Conservation (phyloP, 2,329 filamentous ascomycete species). For the Neofusicoccum umdonicola region DNA sequence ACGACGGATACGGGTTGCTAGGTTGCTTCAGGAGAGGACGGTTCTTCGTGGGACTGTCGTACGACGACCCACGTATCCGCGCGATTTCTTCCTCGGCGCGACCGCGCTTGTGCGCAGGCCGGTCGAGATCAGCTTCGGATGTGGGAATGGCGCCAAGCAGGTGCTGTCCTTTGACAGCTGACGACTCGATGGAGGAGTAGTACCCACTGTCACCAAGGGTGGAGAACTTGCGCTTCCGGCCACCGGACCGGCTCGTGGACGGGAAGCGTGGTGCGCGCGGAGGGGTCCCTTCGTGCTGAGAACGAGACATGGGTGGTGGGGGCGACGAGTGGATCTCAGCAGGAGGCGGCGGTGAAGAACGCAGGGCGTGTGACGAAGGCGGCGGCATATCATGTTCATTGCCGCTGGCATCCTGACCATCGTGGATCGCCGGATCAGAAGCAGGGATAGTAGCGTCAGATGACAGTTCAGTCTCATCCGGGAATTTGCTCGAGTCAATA, state of each 20-base stretch:
- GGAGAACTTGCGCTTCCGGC: slow-evolving; percentile 73
- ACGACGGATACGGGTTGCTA: slow-evolving; percentile 24
- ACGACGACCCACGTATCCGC: slow-evolving; percentile 85
- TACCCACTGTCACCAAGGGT: slow-evolving; percentile 94
- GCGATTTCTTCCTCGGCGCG: slow-evolving; percentile 95
- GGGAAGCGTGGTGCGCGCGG: slow-evolving; percentile 64
- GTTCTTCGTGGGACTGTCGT: slow-evolving; percentile 81
- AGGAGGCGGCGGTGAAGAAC: slow-evolving; percentile 70
- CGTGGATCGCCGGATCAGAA: slow-evolving; percentile 50
- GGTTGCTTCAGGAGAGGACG: slow-evolving; percentile 55
- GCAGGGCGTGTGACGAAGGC: slow-evolving; percentile 43
- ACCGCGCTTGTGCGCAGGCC: slow-evolving; percentile 79
- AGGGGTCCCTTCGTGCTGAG: slow-evolving; percentile 66
- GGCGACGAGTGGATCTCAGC: slow-evolving; percentile 85
- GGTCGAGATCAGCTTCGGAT: slow-evolving; percentile 70
- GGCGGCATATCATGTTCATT: slow-evolving; percentile 40
- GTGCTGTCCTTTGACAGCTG: slow-evolving; percentile 69
- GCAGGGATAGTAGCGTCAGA: slow-evolving; percentile 53
- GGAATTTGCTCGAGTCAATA: slow-evolving; percentile 51
- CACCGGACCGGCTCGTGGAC: slow-evolving; percentile 63
- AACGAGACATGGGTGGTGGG: slow-evolving; percentile 72
- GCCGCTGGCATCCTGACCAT: slow-evolving; percentile 41
- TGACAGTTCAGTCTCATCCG: slow-evolving; percentile 50
- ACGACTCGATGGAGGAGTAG: slow-evolving; percentile 93
- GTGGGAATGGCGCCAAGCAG: slow-evolving; percentile 64